Evolutionary conservation across 305 asterid genomes (phyloP).

Genomic region (Solanum aculeatissimum): DNA sequence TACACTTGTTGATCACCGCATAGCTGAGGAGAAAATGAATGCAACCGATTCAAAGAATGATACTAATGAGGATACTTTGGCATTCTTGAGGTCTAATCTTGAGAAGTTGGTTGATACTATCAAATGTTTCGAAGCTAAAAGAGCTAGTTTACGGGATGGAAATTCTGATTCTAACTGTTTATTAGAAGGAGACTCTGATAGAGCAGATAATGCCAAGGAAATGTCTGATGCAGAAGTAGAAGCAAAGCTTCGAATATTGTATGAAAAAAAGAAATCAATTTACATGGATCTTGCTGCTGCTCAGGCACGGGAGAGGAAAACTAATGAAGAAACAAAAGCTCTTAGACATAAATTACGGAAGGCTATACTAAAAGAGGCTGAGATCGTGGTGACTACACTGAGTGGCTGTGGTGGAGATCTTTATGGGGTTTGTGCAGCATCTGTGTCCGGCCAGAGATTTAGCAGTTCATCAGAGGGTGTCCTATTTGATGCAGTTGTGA

Average conservation of each 20-base stretch:
- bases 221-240: constrained; percentile 61
- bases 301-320: constrained; percentile 76
- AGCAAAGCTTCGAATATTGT: constrained; percentile 59
- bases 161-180: constrained; percentile 29
- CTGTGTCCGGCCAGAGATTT: constrained; percentile 64
- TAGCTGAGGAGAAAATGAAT: constrained; percentile 50
- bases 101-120: constrained; percentile 83
- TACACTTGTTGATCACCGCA: constrained; percentile 75
- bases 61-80: constrained; percentile 31
- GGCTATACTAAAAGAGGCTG: constrained; percentile 87
- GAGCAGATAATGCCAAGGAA: constrained; percentile 32
- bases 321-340: constrained; percentile 72
- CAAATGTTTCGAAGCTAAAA: constrained; percentile 68
- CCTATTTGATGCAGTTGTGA: constrained; percentile 93
- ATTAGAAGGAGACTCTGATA: constrained; percentile 35
- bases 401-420: constrained; percentile 99
- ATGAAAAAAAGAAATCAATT: constrained; percentile 57
- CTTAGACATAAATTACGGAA: constrained; percentile 74
- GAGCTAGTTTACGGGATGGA: constrained; percentile 59
- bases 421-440: constrained; percentile 85
- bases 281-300: constrained; percentile 62
- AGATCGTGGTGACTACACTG: constrained; percentile 84
- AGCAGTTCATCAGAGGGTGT: constrained; percentile 50
- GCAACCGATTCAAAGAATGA: constrained; percentile 35
- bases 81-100: constrained; percentile 49